Conservation (phyloP, 352 stramenopile genomes). For the Phytopythium delawarense region DNA sequence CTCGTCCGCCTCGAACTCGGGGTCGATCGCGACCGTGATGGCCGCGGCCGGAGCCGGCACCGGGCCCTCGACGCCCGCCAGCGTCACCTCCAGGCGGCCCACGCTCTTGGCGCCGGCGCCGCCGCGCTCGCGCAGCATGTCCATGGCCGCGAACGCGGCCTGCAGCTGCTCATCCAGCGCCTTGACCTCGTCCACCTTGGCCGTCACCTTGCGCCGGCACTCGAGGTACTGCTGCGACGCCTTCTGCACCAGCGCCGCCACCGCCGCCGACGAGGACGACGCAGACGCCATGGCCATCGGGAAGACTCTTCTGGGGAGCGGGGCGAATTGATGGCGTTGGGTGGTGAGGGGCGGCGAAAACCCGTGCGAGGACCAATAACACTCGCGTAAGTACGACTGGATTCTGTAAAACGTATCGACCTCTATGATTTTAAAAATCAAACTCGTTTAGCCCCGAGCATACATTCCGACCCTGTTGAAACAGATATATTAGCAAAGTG, state of each 20-base stretch:
- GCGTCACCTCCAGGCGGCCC: conserved; percentile 57
- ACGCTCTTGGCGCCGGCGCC: conserved; percentile 54
- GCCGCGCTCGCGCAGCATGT: conserved; percentile 36
- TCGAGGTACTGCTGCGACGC: conserved; percentile 80
- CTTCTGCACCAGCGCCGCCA: conserved; percentile 68
- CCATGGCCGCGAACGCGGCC: conserved; percentile 68
- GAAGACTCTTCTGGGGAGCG: no score
- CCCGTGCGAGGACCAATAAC: no score
- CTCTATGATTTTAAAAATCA: no score
- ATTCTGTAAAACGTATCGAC: no score
- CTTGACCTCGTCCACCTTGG: conserved; percentile 80
- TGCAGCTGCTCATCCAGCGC: conserved; percentile 68
- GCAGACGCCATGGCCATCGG: conserved; percentile 35
- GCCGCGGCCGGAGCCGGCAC: conserved; percentile 42
- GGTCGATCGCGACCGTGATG: conserved; percentile 69
- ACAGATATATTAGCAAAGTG: no score
- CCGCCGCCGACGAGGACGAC: conserved; percentile 34
- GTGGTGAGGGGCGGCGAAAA: no score
- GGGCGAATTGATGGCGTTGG: no score
- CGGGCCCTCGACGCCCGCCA: conserved; percentile 55
- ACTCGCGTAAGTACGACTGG: no score
- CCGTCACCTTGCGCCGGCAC: conserved; percentile 70
- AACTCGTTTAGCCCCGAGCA: no score
- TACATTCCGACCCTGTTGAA: no score
- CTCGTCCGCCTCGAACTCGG: conserved; percentile 68